phyloP scores from a whole-genome alignment of 106 monocot species.

The Ottelia alismoides region DNA sequence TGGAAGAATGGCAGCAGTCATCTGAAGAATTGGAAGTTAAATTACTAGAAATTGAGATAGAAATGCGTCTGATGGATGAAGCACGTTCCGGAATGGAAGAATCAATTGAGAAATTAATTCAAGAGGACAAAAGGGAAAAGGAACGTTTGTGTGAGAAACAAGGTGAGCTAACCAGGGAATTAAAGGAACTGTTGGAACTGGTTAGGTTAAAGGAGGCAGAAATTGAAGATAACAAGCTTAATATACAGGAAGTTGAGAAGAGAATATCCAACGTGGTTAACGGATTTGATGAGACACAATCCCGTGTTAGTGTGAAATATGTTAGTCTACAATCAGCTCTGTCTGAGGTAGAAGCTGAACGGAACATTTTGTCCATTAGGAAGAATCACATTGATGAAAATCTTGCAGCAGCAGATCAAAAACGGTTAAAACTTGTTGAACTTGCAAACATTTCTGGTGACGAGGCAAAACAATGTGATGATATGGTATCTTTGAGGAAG shows the following conservation, averaged over 20 bases:
- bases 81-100: constrained; percentile 42
- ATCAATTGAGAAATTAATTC: constrained; percentile 57
- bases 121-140: constrained; percentile 61
- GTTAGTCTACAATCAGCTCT: constrained; percentile 25
- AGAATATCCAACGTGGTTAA: constrained; percentile 47
- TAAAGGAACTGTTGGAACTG: constrained; percentile 49
- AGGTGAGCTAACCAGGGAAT: constrained; percentile 44
- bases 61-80: constrained; percentile 48
- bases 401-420: constrained; percentile 31
- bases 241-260: constrained; percentile 57
- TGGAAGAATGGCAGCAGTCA: constrained; percentile 55
- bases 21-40: constrained; percentile 55
- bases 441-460: constrained; percentile 33
- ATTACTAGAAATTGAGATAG: constrained; percentile 49
- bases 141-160: constrained; percentile 43
- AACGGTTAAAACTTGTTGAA: constrained; percentile 38
- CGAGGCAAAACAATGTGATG: constrained; percentile 42
- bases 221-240: constrained; percentile 54
- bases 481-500: constrained; percentile 41
- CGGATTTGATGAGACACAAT: constrained; percentile 43
- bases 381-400: constrained; percentile 72
- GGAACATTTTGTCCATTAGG: constrained; percentile 21
- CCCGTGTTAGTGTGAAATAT: constrained; percentile 37
- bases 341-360: constrained; percentile 35
- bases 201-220: constrained; percentile 77